A percentile compares a stretch with the other conserved stretches of the same genome.
Conservation (phyloP, 2,329 filamentous ascomycete species). For the Ceratocystis cacaofunesta region DNA sequence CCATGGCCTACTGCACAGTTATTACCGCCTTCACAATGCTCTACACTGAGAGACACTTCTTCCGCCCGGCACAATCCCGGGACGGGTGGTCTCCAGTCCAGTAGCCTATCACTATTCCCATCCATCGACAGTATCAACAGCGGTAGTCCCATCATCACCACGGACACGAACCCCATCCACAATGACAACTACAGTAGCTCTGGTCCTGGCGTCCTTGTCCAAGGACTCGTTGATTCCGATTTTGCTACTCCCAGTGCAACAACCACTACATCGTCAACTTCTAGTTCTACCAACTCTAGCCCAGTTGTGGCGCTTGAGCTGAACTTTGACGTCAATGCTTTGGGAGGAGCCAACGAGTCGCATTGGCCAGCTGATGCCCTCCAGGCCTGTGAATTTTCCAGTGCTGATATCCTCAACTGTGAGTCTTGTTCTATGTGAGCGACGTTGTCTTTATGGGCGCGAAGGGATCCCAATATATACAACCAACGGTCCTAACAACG, state of each 20-base stretch:
- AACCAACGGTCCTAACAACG: background rate
- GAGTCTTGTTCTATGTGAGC: background rate
- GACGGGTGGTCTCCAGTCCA: background rate
- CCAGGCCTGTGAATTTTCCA: background rate
- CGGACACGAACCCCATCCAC: background rate
- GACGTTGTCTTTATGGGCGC: background rate
- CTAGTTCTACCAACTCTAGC: slow-evolving; percentile 12
- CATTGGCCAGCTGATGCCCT: slow-evolving; percentile 7
- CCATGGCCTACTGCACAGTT: slow-evolving; percentile 3
- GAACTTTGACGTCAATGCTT: slow-evolving; percentile 3
- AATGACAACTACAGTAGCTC: background rate
- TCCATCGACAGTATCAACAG: background rate
- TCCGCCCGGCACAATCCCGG: slow-evolving; percentile 9
- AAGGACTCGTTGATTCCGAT: background rate
- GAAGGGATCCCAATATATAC: background rate
- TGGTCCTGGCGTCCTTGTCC: background rate
- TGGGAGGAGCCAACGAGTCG: background rate
- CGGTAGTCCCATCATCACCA: background rate
- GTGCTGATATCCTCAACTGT: slow-evolving; percentile 7
- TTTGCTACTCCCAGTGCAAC: slow-evolving; percentile 1
- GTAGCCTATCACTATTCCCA: background rate
- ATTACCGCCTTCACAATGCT: slow-evolving; percentile 1
- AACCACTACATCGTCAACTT: background rate
- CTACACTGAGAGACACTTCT: background rate
- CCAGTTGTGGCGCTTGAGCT: slow-evolving; percentile 9